phyloP scores from a whole-genome alignment of 179 eudicot species.

The Beta corolliflora region DNA sequence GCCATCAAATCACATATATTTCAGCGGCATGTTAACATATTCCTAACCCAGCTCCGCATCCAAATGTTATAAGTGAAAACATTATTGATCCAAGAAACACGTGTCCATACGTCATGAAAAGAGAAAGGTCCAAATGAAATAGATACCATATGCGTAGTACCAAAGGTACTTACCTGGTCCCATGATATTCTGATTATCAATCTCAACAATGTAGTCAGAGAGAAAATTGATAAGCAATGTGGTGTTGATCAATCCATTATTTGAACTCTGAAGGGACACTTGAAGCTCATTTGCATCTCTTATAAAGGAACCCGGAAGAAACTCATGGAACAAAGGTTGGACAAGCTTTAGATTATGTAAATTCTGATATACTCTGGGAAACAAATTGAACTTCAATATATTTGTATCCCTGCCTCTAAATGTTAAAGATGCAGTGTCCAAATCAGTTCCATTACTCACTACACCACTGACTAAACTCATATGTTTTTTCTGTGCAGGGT shows the following conservation, averaged over 20 bases:
- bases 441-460: constrained; percentile 59
- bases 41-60: not conserved
- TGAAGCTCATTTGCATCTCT: constrained; percentile 61
- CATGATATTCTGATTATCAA: constrained; percentile 63
- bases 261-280: constrained; percentile 65
- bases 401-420: constrained; percentile 75
- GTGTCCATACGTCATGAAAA: not conserved
- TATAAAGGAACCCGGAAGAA: constrained; percentile 77
- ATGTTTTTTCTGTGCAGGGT: constrained; percentile 50
- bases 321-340: constrained; percentile 91
- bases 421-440: constrained; percentile 46
- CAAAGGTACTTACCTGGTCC: constrained; percentile 75
- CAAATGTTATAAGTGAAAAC: not conserved
- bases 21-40: not conserved
- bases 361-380: constrained; percentile 74
- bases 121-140: not conserved
- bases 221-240: constrained; percentile 74
- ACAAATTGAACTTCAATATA: constrained; percentile 79
- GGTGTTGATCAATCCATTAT: constrained; percentile 67
- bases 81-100: not conserved
- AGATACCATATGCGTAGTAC: not conserved
- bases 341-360: constrained; percentile 70
- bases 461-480: constrained; percentile 77
- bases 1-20: not conserved
- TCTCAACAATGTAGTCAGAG: constrained; percentile 72